Evolutionary conservation across 164 flowering plant species (phyloP).

Genomic region (Litsea cubeba): DNA sequence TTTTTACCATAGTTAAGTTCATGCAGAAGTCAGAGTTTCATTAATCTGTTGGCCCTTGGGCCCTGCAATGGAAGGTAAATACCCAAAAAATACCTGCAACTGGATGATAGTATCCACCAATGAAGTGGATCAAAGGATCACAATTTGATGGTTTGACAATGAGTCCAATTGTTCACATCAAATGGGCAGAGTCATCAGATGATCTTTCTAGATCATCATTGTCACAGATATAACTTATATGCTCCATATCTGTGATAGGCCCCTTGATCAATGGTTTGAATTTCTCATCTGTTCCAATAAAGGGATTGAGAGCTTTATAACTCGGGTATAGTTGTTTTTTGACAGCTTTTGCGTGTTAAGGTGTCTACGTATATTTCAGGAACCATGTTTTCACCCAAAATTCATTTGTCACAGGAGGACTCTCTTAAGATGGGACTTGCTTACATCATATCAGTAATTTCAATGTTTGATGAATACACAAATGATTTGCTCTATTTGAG

Average conservation of each 20-base stretch:
- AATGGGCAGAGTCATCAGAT: too few relatives aligned
- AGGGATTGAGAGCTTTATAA: background rate
- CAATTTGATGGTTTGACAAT: too few relatives aligned
- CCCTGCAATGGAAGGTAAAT: too few relatives aligned
- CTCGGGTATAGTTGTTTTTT: background rate
- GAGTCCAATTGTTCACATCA: too few relatives aligned
- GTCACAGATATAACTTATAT: too few relatives aligned
- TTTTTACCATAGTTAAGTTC: too few relatives aligned
- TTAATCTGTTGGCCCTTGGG: too few relatives aligned
- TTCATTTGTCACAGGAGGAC: conserved; percentile 47
- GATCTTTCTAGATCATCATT: too few relatives aligned
- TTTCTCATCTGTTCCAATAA: background rate
- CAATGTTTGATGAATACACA: conserved; percentile 76
- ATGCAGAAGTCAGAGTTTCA: too few relatives aligned
- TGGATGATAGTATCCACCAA: too few relatives aligned
- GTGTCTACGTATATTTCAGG: background rate
- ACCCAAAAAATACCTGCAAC: too few relatives aligned
- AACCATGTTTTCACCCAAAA: background rate
- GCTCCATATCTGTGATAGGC: background rate
- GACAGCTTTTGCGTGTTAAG: background rate
- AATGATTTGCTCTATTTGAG: conserved; percentile 77
- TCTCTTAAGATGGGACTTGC: conserved; percentile 66
- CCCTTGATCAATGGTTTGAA: background rate
- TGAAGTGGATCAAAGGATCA: too few relatives aligned
- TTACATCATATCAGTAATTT: conserved; percentile 59